These are phyloP conservation scores for Fusarium chuoi DNA, from an alignment of 2,329 filamentous ascomycete genomes.

Conservation along the genomic window DNA sequence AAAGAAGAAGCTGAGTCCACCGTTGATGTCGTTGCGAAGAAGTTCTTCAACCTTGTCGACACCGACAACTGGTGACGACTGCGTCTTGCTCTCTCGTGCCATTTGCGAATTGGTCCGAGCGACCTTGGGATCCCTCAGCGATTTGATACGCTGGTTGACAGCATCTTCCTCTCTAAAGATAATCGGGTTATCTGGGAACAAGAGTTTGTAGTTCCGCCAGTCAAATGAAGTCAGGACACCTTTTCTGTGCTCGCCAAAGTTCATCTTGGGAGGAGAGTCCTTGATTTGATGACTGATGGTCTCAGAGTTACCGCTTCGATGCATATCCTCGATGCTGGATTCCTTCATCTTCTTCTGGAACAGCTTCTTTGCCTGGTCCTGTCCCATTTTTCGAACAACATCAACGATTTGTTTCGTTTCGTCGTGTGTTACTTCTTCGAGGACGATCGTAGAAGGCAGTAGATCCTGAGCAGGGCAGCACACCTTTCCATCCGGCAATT, in stretches of 20 bases:
- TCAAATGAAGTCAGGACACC: not conserved
- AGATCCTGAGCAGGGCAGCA: not conserved
- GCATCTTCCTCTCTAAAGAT: not conserved
- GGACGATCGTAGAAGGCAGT: fast-evolving
- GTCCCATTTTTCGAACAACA: fast-evolving
- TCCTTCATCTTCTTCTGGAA: not conserved
- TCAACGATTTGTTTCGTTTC: not conserved
- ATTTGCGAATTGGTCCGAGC: not conserved
- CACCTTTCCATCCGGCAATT: not conserved
- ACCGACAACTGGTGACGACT: not conserved
- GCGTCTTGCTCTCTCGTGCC: not conserved
- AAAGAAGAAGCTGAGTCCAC: not conserved
- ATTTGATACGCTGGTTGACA: not conserved
- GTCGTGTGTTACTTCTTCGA: not conserved
- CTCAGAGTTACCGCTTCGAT: not conserved
- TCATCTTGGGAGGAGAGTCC: not conserved
- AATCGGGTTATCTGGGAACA: not conserved
- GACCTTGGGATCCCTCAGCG: not conserved
- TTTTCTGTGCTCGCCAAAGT: not conserved
- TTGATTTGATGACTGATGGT: not conserved
- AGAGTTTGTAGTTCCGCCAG: not conserved
- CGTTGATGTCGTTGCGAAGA: not conserved
- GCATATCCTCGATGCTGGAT: not conserved
- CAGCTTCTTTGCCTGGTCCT: not conserved
- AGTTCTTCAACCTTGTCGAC: not conserved